Conservation (phyloP, 163 green algal genomes). For the Scenedesmus sp. region DNA sequence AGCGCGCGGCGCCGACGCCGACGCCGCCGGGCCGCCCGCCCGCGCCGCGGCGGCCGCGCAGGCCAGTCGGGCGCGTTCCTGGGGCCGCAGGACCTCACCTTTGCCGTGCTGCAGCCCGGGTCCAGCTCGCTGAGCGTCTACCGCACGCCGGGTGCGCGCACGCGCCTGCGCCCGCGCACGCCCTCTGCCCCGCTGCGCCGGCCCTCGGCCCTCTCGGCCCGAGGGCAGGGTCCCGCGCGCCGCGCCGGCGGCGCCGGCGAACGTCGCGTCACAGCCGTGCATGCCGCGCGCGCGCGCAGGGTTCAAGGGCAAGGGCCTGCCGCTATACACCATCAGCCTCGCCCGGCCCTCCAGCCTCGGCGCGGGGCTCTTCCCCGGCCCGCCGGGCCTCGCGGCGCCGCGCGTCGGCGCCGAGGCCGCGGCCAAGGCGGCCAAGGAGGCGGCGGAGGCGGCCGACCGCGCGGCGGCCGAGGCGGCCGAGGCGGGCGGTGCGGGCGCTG, state of each 20-base stretch:
- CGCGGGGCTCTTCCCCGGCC: constrained; percentile 18
- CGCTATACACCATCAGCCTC: constrained; percentile 37
- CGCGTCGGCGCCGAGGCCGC: constrained; percentile 24
- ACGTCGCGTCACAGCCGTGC: too few relatives aligned
- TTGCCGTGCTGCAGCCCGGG: constrained; percentile 54
- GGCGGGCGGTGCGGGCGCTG: background rate
- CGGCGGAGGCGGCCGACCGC: constrained; percentile 30
- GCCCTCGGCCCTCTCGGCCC: constrained; percentile 16
- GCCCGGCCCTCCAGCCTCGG: constrained; percentile 29
- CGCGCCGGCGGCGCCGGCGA: too few relatives aligned
- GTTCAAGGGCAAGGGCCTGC: constrained; percentile 32
- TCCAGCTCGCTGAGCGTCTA: constrained; percentile 52
- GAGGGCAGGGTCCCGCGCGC: background rate
- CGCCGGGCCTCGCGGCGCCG: constrained; percentile 14
- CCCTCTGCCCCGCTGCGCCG: constrained; percentile 50
- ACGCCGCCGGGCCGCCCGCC: too few relatives aligned
- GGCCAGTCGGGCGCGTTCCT: constrained; percentile 68
- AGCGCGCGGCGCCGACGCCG: too few relatives aligned
- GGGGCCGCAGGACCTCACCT: constrained; percentile 57
- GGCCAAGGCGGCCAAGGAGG: constrained; percentile 29
- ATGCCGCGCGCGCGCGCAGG: too few relatives aligned
- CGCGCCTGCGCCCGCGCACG: too few relatives aligned
- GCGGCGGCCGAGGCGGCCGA: constrained; percentile 13
- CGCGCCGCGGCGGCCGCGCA: constrained; percentile 35
- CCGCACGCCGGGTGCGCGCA: constrained; percentile 37